Evolutionary conservation across 148 eudicot species (phyloP).

Genomic region (Drosera capensis): DNA sequence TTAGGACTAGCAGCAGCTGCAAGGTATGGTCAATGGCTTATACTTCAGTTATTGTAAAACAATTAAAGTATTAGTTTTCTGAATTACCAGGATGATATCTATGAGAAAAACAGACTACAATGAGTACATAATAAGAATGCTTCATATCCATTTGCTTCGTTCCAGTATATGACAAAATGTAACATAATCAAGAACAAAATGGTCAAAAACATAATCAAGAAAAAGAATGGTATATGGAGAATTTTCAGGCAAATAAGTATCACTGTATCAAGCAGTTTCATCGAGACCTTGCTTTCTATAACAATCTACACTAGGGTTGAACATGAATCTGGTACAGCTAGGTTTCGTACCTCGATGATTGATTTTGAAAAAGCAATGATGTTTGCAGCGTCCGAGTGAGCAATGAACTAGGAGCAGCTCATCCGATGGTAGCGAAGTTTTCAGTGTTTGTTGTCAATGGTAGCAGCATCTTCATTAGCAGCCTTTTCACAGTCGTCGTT

Average conservation of each 20-base stretch:
- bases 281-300: too few relatives aligned
- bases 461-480: slow-evolving; percentile 18
- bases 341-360: too few relatives aligned
- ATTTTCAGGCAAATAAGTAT: too few relatives aligned
- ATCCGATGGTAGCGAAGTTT: slow-evolving; percentile 33
- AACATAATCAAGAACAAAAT: too few relatives aligned
- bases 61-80: neutral
- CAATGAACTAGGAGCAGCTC: slow-evolving; percentile 38
- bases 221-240: too few relatives aligned
- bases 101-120: neutral
- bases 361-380: neutral
- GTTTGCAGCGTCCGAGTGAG: slow-evolving; percentile 38
- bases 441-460: slow-evolving; percentile 29
- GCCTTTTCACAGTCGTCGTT: slow-evolving; percentile 17
- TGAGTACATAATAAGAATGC: too few relatives aligned
- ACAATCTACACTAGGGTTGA: too few relatives aligned
- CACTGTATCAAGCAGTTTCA: too few relatives aligned
- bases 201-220: too few relatives aligned
- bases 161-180: too few relatives aligned
- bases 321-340: too few relatives aligned
- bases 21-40: slow-evolving; percentile 1
- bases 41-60: neutral
- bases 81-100: neutral
- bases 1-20: slow-evolving; percentile 11
- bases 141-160: too few relatives aligned